Conservation (phyloP, 2,329 filamentous ascomycete genomes). For the Clonostachys sp. region DNA sequence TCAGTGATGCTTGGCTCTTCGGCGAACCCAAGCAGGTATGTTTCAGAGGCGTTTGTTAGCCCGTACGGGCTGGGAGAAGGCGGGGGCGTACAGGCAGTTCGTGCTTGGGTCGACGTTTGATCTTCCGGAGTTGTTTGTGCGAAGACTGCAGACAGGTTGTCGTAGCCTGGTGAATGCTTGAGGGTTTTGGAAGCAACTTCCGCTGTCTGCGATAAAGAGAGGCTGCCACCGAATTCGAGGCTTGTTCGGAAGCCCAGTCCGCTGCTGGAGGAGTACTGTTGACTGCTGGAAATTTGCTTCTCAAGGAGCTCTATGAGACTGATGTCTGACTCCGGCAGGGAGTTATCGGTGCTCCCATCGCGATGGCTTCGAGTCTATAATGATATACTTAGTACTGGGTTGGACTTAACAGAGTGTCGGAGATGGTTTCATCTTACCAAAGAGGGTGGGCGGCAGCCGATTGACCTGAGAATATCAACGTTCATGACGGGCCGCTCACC, state of each 20-base stretch:
- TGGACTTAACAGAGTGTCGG: too few relatives aligned
- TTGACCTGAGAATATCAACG: constrained; percentile 26
- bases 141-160: constrained; percentile 9
- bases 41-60: not conserved
- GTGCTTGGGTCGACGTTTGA: not conserved
- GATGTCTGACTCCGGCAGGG: too few relatives aligned
- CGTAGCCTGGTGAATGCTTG: constrained; percentile 15
- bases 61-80: constrained; percentile 6
- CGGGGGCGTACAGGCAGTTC: constrained; percentile 9
- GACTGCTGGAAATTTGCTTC: too few relatives aligned
- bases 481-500: constrained; percentile 37
- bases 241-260: too few relatives aligned
- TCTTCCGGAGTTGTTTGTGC: not conserved
- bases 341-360: too few relatives aligned
- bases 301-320: too few relatives aligned
- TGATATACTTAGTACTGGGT: too few relatives aligned
- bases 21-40: constrained; percentile 1
- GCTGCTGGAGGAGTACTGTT: too few relatives aligned
- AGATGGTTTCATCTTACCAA: constrained; percentile 18
- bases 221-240: too few relatives aligned
- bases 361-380: too few relatives aligned
- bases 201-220: too few relatives aligned
- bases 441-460: constrained; percentile 31
- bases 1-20: constrained; percentile 3
- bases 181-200: constrained; percentile 5